Evolutionary conservation across 2,329 filamentous ascomycete species (phyloP).

Genomic region (Cadophora luteo-olivacea): DNA sequence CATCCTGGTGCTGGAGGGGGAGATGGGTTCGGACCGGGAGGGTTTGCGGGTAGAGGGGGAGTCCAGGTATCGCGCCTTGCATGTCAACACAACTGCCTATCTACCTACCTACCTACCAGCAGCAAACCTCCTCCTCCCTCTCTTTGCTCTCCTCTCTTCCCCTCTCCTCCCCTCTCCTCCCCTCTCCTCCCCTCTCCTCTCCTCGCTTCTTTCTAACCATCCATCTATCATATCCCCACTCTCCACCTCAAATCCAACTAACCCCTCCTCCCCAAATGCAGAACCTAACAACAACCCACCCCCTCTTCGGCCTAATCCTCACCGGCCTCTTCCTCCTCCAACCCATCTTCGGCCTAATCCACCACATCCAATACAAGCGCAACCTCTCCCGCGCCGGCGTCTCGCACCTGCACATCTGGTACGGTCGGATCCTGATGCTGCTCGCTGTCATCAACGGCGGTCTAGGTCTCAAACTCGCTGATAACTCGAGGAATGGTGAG

Average conservation of each 20-base stretch:
- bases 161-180: neutral
- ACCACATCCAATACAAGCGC: slow-evolving; percentile 61
- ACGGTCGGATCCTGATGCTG: slow-evolving; percentile 62
- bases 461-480: slow-evolving; percentile 60
- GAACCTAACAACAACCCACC: slow-evolving; percentile 61
- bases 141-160: no score
- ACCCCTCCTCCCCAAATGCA: slow-evolving; percentile 38
- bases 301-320: slow-evolving; percentile 61
- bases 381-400: slow-evolving; percentile 55
- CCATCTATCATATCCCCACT: no score
- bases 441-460: slow-evolving; percentile 69
- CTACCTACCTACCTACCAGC: no score
- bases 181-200: neutral
- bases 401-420: slow-evolving; percentile 67
- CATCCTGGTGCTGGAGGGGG: no score
- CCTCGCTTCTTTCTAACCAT: neutral
- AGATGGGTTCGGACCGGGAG: neutral
- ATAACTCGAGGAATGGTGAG: slow-evolving; percentile 49
- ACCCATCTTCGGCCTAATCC: slow-evolving; percentile 62
- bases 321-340: slow-evolving; percentile 62
- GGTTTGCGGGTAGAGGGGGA: neutral
- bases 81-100: neutral
- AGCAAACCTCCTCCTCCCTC: no score
- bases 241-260: slow-evolving; percentile 1
- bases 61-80: neutral